Conservation (phyloP, 176 grass and related monocot genomes). For the Avena atlantica region DNA sequence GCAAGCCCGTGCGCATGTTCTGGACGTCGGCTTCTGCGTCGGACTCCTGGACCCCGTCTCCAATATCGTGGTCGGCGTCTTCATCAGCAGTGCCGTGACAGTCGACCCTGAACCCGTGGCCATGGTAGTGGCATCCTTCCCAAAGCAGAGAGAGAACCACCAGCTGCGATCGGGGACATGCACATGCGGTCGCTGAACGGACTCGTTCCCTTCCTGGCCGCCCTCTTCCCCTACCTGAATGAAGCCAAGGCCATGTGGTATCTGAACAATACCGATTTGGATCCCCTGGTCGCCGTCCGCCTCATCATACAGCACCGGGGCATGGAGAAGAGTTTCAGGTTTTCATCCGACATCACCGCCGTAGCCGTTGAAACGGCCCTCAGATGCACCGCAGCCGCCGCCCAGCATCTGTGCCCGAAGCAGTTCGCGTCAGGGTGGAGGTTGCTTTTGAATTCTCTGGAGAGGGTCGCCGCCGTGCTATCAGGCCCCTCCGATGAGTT, state of each 20-base stretch:
- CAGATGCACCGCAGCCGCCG: neutral
- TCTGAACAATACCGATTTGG: neutral
- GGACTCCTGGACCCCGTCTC: neutral
- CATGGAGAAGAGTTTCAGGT: neutral
- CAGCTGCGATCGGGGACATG: neutral
- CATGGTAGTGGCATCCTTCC: neutral
- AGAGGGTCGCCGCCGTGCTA: neutral
- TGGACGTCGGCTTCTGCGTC: neutral
- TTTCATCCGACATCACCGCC: neutral
- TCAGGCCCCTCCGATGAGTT: neutral
- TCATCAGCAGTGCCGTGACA: neutral
- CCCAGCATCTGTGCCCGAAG: neutral
- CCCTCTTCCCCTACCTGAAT: constrained; percentile 34
- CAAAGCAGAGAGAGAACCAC: neutral
- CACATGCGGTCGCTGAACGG: neutral
- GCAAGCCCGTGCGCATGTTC: too few species aligned
- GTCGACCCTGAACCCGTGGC: neutral
- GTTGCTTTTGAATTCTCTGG: neutral
- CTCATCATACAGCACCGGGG: neutral
- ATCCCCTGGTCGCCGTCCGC: neutral
- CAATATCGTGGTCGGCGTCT: neutral
- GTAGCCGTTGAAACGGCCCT: constrained; percentile 7
- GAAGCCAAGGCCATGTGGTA: neutral
- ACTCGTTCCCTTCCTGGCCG: constrained; percentile 27
- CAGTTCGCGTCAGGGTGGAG: neutral